Evolutionary conservation across 1,284 basidiomycete species (phyloP).

Genomic region (Moniliella sp.): DNA sequence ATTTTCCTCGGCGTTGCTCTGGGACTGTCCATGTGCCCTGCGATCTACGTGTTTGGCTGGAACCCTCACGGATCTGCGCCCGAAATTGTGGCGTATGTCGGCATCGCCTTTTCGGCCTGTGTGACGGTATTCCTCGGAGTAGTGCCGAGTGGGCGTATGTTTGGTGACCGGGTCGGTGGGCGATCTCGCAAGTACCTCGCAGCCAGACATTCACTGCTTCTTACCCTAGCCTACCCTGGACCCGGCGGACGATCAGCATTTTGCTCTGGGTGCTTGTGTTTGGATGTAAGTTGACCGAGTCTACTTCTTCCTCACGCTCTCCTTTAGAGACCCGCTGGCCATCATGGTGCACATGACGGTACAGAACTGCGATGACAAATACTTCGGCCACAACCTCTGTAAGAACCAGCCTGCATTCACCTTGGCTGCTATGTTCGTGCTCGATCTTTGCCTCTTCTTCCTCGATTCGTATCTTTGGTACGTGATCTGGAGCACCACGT

Average conservation of each 20-base stretch:
- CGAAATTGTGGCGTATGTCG: conserved; percentile 18
- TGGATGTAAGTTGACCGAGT: conserved; percentile 33
- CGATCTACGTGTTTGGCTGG: conserved; percentile 31
- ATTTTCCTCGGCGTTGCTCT: conserved; percentile 27
- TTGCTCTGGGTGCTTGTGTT: conserved; percentile 29
- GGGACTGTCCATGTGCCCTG: conserved; percentile 25
- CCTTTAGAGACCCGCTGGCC: conserved; percentile 30
- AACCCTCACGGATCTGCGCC: conserved; percentile 11
- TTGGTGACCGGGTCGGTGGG: conserved; percentile 30
- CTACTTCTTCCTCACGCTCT: conserved; percentile 34
- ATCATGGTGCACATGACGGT: conserved; percentile 32
- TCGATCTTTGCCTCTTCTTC: conserved; percentile 33
- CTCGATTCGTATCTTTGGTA: conserved; percentile 34
- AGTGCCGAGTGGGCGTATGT: conserved; percentile 27
- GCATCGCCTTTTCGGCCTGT: conserved; percentile 19
- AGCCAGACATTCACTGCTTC: conserved; percentile 33
- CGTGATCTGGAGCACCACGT: conserved; percentile 34
- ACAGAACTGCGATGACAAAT: conserved; percentile 28
- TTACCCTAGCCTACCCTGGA: conserved; percentile 20
- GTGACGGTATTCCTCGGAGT: conserved; percentile 27
- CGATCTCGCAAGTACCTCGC: conserved; percentile 31
- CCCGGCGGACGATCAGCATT: conserved; percentile 21
- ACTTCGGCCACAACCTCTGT: conserved; percentile 30
- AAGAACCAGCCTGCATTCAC: conserved; percentile 29
- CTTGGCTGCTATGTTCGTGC: conserved; percentile 27